phyloP scores from a whole-genome alignment of 2,329 filamentous ascomycete genomes.

The Xylaria hypoxylon region DNA sequence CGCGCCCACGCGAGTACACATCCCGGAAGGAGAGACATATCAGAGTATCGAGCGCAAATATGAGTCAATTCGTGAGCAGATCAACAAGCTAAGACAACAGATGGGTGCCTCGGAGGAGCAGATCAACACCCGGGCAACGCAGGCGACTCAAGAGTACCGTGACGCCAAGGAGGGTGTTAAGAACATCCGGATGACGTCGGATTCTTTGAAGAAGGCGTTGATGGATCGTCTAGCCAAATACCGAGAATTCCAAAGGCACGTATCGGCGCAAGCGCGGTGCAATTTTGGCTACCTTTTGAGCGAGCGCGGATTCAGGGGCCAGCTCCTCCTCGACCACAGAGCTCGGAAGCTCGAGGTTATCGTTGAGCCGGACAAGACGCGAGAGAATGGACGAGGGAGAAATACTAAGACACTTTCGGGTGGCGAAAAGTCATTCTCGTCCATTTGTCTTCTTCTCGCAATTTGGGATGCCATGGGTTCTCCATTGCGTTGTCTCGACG shows the following conservation, averaged over 20 bases:
- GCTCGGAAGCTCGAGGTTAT: slow-evolving; percentile 80
- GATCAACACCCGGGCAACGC: slow-evolving; percentile 64
- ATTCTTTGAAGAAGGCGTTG: slow-evolving; percentile 69
- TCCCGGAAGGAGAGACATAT: slow-evolving; percentile 73
- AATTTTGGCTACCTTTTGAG: slow-evolving; percentile 90
- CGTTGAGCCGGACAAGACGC: slow-evolving; percentile 78
- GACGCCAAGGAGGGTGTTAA: slow-evolving; percentile 57
- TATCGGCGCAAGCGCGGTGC: slow-evolving; percentile 85
- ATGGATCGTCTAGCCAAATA: slow-evolving; percentile 78
- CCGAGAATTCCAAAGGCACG: slow-evolving; percentile 83
- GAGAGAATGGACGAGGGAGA: slow-evolving; percentile 75
- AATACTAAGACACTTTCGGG: slow-evolving; percentile 93
- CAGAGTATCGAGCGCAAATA: slow-evolving; percentile 66
- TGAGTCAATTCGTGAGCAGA: slow-evolving; percentile 66
- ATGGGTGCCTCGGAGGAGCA: slow-evolving; percentile 74
- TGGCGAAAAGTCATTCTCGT: slow-evolving; percentile 97
- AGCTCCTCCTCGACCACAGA: slow-evolving; percentile 81
- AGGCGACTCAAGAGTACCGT: slow-evolving; percentile 56
- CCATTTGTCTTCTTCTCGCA: slow-evolving; percentile 89
- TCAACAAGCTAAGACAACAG: slow-evolving; percentile 67
- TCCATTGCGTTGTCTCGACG: slow-evolving; percentile 92
- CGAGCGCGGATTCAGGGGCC: slow-evolving; percentile 89
- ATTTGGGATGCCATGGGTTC: slow-evolving; percentile 99
- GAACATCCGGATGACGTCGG: slow-evolving; percentile 57
- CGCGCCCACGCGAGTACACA: slow-evolving; percentile 66